Evolutionary conservation across 345 rosid species (phyloP).

Genomic region (Eucalyptus pauciflora): DNA sequence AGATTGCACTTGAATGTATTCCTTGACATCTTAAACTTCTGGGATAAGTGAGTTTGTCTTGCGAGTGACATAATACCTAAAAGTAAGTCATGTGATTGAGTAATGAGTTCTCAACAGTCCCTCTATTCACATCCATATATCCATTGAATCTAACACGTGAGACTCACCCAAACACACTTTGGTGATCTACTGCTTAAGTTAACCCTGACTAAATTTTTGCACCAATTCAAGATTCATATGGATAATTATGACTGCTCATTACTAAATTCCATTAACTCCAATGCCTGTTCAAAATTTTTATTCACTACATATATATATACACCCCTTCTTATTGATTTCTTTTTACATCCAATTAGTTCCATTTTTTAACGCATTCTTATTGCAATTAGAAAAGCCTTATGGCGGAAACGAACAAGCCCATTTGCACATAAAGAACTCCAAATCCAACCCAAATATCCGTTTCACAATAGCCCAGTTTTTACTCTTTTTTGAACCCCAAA

Average conservation of each 20-base stretch:
- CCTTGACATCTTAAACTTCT: neutral
- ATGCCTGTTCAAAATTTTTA: neutral
- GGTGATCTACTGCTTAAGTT: neutral
- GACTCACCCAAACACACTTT: neutral
- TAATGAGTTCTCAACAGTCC: neutral
- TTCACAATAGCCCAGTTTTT: neutral
- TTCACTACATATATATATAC: neutral
- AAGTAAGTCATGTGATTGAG: neutral
- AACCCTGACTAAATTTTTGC: too few relatives aligned
- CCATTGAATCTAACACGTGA: fast-evolving
- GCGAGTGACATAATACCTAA: slow-evolving; percentile 5
- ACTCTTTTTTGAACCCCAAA: neutral
- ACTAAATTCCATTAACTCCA: neutral
- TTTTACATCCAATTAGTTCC: neutral
- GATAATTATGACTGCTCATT: neutral
- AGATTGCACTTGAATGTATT: neutral
- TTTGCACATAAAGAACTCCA: too few relatives aligned
- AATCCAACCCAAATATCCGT: too few relatives aligned
- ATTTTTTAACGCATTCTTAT: too few relatives aligned
- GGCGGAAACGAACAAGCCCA: too few relatives aligned
- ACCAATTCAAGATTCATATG: neutral
- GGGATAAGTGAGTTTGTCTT: slow-evolving; percentile 6
- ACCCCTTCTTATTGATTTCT: too few relatives aligned
- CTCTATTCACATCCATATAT: neutral
- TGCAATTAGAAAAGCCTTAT: too few relatives aligned